A percentile compares a stretch with the other conserved stretches of the same genome.
Evolutionary conservation across 2,329 filamentous ascomycete species (phyloP).

Genomic region (Nigrospora oryzae): DNA sequence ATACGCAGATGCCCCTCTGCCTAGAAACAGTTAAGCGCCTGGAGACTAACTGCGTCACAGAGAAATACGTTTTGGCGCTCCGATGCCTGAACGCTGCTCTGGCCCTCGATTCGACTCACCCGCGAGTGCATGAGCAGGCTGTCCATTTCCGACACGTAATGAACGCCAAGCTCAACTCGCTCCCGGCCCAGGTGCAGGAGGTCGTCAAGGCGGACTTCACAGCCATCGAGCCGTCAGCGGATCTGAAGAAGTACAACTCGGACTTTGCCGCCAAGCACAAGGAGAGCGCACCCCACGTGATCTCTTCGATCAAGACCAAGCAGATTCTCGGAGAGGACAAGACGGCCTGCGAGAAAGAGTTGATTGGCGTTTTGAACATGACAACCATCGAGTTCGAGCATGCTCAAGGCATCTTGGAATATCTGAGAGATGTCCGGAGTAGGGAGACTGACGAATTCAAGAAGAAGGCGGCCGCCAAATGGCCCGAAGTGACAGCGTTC

Average conservation of each 20-base stretch:
- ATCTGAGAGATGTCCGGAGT: slow-evolving; percentile 41
- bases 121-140: slow-evolving; percentile 68
- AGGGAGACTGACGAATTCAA: slow-evolving; percentile 37
- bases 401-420: slow-evolving; percentile 33
- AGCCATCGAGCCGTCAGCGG: slow-evolving; percentile 45
- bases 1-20: neutral
- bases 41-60: slow-evolving; percentile 33
- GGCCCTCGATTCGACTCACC: slow-evolving; percentile 58
- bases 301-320: slow-evolving; percentile 54
- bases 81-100: slow-evolving; percentile 73
- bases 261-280: slow-evolving; percentile 56
- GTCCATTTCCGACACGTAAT: slow-evolving; percentile 60
- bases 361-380: slow-evolving; percentile 43
- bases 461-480: slow-evolving; percentile 38
- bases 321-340: slow-evolving; percentile 50
- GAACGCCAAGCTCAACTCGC: slow-evolving; percentile 45
- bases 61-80: slow-evolving; percentile 80
- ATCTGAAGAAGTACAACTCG: slow-evolving; percentile 57
- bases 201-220: slow-evolving; percentile 63
- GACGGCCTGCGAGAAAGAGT: slow-evolving; percentile 48
- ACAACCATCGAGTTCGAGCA: slow-evolving; percentile 35
- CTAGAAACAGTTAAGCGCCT: slow-evolving; percentile 11
- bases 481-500: slow-evolving; percentile 40
- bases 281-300: slow-evolving; percentile 51
- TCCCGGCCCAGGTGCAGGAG: slow-evolving; percentile 57